phyloP scores from a whole-genome alignment of 495 filamentous ascomycete species.

The Aspergillus saccharolyticus region DNA sequence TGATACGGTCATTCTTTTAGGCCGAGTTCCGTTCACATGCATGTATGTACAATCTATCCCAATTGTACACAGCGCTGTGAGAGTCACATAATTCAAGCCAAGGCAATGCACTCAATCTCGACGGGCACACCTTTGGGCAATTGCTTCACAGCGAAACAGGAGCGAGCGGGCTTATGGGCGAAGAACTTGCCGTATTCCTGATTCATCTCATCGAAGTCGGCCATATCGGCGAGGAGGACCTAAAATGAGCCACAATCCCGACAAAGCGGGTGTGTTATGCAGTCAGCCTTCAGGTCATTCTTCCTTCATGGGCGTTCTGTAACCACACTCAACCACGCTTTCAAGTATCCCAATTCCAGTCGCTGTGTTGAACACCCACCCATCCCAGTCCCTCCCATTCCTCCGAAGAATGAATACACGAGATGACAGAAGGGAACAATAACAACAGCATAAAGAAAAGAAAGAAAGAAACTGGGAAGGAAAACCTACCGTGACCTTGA shows the following conservation, averaged over 20 bases:
- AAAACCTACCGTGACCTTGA: constrained; percentile 60
- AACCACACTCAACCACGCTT: too few relatives aligned
- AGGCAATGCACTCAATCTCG: constrained; percentile 85
- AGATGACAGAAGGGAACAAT: too few relatives aligned
- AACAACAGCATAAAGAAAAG: constrained; percentile 1
- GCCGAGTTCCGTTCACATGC: neutral
- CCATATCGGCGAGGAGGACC: constrained; percentile 83
- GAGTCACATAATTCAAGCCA: constrained; percentile 34
- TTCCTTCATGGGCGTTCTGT: too few relatives aligned
- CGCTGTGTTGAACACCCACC: too few relatives aligned
- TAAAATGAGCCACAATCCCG: constrained; percentile 23
- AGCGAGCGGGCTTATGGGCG: constrained; percentile 80
- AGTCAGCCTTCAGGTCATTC: neutral
- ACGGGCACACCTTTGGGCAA: constrained; percentile 85
- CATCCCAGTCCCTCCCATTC: too few relatives aligned
- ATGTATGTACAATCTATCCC: neutral
- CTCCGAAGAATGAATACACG: too few relatives aligned
- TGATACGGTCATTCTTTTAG: neutral
- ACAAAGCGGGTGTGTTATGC: neutral
- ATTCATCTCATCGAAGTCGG: constrained; percentile 83
- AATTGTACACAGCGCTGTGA: neutral
- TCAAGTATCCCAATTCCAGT: too few relatives aligned
- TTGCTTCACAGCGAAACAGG: constrained; percentile 86
- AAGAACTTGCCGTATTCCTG: constrained; percentile 84
- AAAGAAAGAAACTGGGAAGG: constrained; percentile 47